Percentiles rank a stretch among this genome's conserved stretches.
Evolutionary conservation across 2,329 filamentous ascomycete species (phyloP).

Genomic region (Drechslera avenae): DNA sequence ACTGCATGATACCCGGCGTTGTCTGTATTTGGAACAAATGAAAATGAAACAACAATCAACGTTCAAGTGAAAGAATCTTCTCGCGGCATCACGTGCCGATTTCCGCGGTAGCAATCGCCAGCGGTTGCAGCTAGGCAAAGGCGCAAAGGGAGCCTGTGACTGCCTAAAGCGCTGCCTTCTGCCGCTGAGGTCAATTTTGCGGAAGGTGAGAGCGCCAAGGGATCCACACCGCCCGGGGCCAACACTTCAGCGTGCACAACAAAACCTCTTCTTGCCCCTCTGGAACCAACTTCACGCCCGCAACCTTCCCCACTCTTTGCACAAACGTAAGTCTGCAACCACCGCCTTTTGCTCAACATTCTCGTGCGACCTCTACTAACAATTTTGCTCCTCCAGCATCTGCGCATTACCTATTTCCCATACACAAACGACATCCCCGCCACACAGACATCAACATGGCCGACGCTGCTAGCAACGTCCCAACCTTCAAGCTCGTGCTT

Average conservation of each 20-base stretch:
- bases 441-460: constrained; percentile 59
- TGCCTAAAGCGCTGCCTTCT: constrained; percentile 31
- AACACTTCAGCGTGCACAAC: constrained; percentile 40
- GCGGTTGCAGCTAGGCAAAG: not conserved
- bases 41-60: too few species aligned
- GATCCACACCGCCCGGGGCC: constrained; percentile 37
- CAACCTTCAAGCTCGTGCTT: constrained; percentile 99
- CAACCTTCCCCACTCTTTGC: constrained; percentile 36
- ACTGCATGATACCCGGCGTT: constrained; percentile 47
- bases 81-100: too few species aligned
- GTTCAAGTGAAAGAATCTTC: not conserved
- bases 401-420: constrained; percentile 28
- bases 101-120: not conserved
- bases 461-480: constrained; percentile 58
- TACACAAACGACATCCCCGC: constrained; percentile 37
- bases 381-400: constrained; percentile 21
- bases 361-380: constrained; percentile 25
- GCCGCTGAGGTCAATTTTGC: constrained; percentile 26
- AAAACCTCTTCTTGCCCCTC: constrained; percentile 45
- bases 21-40: constrained; percentile 12
- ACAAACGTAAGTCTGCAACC: constrained; percentile 30
- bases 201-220: constrained; percentile 21
- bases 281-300: constrained; percentile 29
- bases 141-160: constrained; percentile 14
- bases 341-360: constrained; percentile 16